Evolutionary conservation across 1,139 yeast species (phyloP), one percentile per base, ranked within the genome.

Genomic region (Suhomyces guaymorum): DNA sequence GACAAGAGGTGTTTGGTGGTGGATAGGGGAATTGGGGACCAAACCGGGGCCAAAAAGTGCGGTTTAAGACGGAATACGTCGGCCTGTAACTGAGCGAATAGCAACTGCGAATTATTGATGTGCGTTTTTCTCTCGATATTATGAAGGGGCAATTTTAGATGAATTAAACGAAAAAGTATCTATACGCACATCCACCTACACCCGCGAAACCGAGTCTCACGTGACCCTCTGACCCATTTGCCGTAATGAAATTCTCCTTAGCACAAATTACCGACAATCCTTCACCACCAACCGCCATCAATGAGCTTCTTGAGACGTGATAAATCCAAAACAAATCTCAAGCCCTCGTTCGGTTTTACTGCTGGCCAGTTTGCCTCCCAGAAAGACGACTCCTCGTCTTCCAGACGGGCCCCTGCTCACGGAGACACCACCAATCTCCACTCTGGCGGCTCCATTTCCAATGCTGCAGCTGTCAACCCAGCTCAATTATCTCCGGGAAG

Each of bases 221-320:
- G n/a, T n/a, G n/a, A n/a, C n/a, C n/a, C n/a, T n/a, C n/a, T n/a
- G n/a, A n/a, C n/a, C n/a, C n/a, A n/a, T n/a, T n/a, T n/a, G n/a
- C n/a, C n/a, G n/a, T n/a, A n/a, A n/a, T 21, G 26, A 26, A 32
- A 23, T 32, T 32, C 27, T 26, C 18, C 25, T 15, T 20, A 24
- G 34, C 26, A 15, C 30, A 21, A 15, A 15, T 13, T 10, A 17
- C 29, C 32, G 29, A 24, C 32, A 28, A 24, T 13, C 32, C n/a
- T 7, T 14, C 22, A 12, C 18, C 28, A 12, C 15, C n/a, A 10
- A 7, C 26, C 28, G 13, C 19, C 29, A 13, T 13, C 31, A 23
- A 59, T 60, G 66, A 57, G 61, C 45, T 60, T 60, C 43, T 50
- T 60, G 40, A 53, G 55, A 45, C 51, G 60, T 30, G 63, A 60